Evolutionary conservation across 2,329 filamentous ascomycete species (phyloP).

Genomic region (Cyphellophora attinorum): DNA sequence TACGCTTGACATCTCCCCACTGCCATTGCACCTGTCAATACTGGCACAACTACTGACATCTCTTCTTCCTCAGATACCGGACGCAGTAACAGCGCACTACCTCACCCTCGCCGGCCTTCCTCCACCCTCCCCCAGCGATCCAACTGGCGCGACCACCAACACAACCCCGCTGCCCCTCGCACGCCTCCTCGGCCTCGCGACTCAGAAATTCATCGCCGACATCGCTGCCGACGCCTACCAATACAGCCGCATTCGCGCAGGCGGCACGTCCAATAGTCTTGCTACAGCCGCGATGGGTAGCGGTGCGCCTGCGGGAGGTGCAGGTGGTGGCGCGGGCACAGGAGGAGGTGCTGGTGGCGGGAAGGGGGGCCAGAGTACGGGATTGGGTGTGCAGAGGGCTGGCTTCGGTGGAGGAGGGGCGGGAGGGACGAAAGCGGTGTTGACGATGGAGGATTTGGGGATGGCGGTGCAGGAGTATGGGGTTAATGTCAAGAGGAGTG

Average conservation of each 20-base stretch:
- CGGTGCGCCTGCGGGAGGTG: conserved; percentile 35
- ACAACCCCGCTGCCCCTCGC: conserved; percentile 70
- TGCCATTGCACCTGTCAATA: neutral
- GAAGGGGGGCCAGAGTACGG: conserved; percentile 40
- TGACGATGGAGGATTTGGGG: conserved; percentile 97
- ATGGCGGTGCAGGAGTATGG: conserved; percentile 98
- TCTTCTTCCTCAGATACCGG: conserved; percentile 63
- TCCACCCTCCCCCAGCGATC: conserved; percentile 74
- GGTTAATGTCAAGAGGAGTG: conserved; percentile 91
- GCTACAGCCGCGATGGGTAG: conserved; percentile 50
- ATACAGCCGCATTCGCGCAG: conserved; percentile 91
- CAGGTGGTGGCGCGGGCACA: conserved; percentile 24
- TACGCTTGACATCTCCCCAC: conserved; percentile 39
- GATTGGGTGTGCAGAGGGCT: conserved; percentile 64
- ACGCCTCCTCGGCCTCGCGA: conserved; percentile 89
- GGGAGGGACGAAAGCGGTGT: conserved; percentile 74
- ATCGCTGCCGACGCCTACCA: conserved; percentile 97
- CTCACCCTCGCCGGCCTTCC: conserved; percentile 91
- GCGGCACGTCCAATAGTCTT: conserved; percentile 82
- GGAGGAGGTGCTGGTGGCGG: conserved; percentile 34
- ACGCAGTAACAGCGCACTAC: conserved; percentile 96
- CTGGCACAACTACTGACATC: conserved; percentile 1
- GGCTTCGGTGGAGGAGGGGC: conserved; percentile 79
- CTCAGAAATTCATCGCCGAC: conserved; percentile 97
- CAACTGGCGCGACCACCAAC: conserved; percentile 63